A percentile compares a stretch with the other conserved stretches of the same genome.
Evolutionary conservation across 202 grass and related monocot species (phyloP).

Genomic region (Schoenoplectus tabernaemontani): DNA sequence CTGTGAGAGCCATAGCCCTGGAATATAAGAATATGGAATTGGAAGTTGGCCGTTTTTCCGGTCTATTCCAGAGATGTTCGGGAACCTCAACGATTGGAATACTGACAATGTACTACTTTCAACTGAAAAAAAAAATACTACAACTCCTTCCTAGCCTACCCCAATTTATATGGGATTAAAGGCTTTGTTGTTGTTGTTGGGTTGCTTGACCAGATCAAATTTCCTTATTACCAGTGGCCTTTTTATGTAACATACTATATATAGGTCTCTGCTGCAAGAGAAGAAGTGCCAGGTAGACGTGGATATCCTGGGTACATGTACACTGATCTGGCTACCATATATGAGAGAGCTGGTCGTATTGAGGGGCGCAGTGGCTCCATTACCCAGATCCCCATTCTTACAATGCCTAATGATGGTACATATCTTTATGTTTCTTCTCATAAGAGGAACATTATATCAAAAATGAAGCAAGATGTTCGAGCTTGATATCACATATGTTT

Average conservation of each 20-base stretch:
- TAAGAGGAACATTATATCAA: not conserved
- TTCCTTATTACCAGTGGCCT: not conserved
- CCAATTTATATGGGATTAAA: too few relatives aligned
- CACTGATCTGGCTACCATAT: conserved; percentile 98
- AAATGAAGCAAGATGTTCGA: not conserved
- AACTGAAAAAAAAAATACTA: too few relatives aligned
- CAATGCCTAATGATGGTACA: conserved; percentile 99
- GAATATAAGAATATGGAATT: too few relatives aligned
- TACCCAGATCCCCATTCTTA: conserved; percentile 98
- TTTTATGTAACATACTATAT: conserved; percentile 20
- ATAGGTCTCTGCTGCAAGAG: conserved; percentile 93
- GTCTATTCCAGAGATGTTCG: too few relatives aligned
- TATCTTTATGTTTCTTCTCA: conserved; percentile 6
- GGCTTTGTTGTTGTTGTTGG: not conserved
- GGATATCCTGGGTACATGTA: conserved; percentile 99
- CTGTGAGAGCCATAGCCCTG: too few relatives aligned
- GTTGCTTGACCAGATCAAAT: not conserved
- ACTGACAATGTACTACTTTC: too few relatives aligned
- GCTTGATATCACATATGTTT: not conserved
- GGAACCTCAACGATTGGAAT: too few relatives aligned
- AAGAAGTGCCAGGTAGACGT: conserved; percentile 98
- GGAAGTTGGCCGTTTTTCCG: too few relatives aligned
- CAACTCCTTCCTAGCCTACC: too few relatives aligned
- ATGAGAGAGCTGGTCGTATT: conserved; percentile 98
- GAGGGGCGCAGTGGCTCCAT: conserved; percentile 95